These are phyloP conservation scores for Tranzscheliella williamsii DNA, from an alignment of 1,284 basidiomycete species.

Conservation along the genomic window DNA sequence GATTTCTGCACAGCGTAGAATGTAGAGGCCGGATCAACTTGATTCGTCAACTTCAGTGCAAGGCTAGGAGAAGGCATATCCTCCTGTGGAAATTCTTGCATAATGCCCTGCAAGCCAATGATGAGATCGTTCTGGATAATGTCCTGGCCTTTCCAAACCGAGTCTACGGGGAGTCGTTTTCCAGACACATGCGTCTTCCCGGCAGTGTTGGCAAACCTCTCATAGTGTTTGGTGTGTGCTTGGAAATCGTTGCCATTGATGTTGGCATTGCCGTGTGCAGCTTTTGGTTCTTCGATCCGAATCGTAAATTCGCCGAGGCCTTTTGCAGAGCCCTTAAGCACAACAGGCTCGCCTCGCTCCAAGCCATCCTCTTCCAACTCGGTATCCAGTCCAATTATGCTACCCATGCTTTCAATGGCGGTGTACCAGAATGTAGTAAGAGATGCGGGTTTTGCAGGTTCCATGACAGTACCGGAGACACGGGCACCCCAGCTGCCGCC, in stretches of 20 bases:
- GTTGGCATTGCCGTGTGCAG: conserved; percentile 54
- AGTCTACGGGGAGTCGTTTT: conserved; percentile 68
- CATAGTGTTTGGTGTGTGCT: conserved; percentile 63
- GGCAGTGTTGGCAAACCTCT: conserved; percentile 69
- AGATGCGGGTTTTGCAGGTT: conserved; percentile 66
- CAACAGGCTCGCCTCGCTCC: conserved; percentile 64
- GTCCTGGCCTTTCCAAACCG: conserved; percentile 85
- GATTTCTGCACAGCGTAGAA: conserved; percentile 82
- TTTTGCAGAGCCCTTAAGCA: conserved; percentile 72
- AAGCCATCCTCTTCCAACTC: conserved; percentile 70
- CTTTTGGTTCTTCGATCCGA: conserved; percentile 75
- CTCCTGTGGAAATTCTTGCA: conserved; percentile 66
- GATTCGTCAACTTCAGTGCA: conserved; percentile 74
- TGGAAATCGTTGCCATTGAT: conserved; percentile 62
- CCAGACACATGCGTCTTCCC: conserved; percentile 77
- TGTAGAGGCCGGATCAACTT: conserved; percentile 73
- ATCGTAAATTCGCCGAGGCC: conserved; percentile 81
- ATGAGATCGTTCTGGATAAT: conserved; percentile 71
- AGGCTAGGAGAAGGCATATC: conserved; percentile 75
- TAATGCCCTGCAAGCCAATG: conserved; percentile 67
- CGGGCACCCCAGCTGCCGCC: conserved; percentile 82
- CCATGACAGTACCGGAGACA: conserved; percentile 78
- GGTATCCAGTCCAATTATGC: conserved; percentile 69
- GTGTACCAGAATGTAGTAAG: conserved; percentile 81
- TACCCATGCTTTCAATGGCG: conserved; percentile 79